A percentile compares a stretch with the other conserved stretches of the same genome.
Conservation (phyloP, 305 asterid genomes). For the Andrographis paniculata region DNA sequence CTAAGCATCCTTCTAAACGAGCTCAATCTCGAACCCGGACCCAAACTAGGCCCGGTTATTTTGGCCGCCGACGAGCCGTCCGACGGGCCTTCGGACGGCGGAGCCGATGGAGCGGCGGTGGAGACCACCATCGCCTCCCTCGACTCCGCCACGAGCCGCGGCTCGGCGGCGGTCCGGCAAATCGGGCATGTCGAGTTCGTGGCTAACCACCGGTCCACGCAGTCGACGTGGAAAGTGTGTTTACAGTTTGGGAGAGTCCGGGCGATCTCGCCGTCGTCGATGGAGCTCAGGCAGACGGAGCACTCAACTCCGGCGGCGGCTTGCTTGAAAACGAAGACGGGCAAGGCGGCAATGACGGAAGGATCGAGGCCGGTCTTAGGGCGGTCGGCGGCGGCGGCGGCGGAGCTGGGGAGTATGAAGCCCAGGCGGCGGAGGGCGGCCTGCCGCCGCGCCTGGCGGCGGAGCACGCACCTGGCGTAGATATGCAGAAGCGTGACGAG, state of each 20-base stretch:
- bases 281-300: slow-evolving; percentile 48
- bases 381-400: slow-evolving; percentile 20
- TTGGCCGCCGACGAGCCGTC: slow-evolving; percentile 17
- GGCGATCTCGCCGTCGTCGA: slow-evolving; percentile 56
- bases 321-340: slow-evolving; percentile 32
- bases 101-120: slow-evolving; percentile 30
- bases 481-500: slow-evolving; percentile 40
- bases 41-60: slow-evolving; percentile 35
- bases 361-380: slow-evolving; percentile 54
- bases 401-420: slow-evolving; percentile 25
- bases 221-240: slow-evolving; percentile 65
- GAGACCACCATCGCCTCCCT: slow-evolving; percentile 47
- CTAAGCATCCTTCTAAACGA: slow-evolving; percentile 65
- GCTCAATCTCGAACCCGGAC: slow-evolving; percentile 50
- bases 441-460: slow-evolving; percentile 59
- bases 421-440: slow-evolving; percentile 33
- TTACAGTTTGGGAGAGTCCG: slow-evolving; percentile 63
- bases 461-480: slow-evolving; percentile 40
- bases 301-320: slow-evolving; percentile 33
- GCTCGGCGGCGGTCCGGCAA: slow-evolving; percentile 64
- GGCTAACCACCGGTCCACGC: slow-evolving; percentile 64
- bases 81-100: slow-evolving; percentile 25
- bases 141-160: slow-evolving; percentile 42
- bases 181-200: slow-evolving; percentile 65
- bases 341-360: slow-evolving; percentile 40